A percentile compares a stretch with the other conserved stretches of the same genome.
Evolutionary conservation across 2,329 filamentous ascomycete species (phyloP).

Genomic region (Fusarium nelsonii): DNA sequence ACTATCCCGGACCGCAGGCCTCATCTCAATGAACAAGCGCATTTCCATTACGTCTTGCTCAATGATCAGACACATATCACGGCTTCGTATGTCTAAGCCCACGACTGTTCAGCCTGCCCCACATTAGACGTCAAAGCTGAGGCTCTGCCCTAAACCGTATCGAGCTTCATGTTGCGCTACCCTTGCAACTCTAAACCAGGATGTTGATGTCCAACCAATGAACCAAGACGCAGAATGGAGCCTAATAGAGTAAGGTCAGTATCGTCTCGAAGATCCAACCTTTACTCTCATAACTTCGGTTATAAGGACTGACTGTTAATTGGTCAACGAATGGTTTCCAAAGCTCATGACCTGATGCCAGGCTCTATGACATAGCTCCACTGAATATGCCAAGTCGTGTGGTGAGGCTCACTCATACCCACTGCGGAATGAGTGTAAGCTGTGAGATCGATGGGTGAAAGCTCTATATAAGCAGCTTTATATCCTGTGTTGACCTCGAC

Average conservation of each 20-base stretch:
- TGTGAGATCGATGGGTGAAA: background rate
- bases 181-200: background rate
- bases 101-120: background rate
- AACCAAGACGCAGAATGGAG: constrained; percentile 1
- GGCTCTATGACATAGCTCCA: background rate
- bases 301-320: background rate
- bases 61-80: background rate
- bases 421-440: constrained; percentile 1
- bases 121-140: constrained; percentile 5
- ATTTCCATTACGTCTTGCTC: background rate
- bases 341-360: background rate
- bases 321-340: background rate
- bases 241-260: constrained; percentile 11
- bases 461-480: background rate
- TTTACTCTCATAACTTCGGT: background rate
- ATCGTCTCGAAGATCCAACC: background rate
- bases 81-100: background rate
- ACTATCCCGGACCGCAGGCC: too few relatives aligned
- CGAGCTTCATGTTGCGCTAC: constrained; percentile 18
- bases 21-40: background rate
- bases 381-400: background rate
- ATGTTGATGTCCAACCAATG: constrained; percentile 2
- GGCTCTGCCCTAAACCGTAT: constrained; percentile 10
- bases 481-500: fast-evolving
- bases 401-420: background rate